A percentile compares a stretch with the other conserved stretches of the same genome.
Evolutionary conservation across 805 yeast species (phyloP).

Genomic region (Pichia membranifaciens): DNA sequence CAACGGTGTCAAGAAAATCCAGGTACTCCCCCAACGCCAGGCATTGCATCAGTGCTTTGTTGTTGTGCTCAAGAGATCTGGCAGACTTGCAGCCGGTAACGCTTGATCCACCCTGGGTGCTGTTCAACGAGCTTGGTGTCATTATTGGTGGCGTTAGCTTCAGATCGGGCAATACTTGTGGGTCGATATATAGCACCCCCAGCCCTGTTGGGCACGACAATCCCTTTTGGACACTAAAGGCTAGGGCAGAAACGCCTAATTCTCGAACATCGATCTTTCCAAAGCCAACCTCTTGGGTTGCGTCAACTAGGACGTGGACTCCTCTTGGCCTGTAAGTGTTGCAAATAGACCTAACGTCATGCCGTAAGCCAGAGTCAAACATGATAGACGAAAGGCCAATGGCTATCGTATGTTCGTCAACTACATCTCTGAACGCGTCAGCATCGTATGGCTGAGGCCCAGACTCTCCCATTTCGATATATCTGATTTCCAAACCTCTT

Average conservation of each 20-base stretch:
- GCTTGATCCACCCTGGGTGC: background rate
- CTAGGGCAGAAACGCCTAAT: background rate
- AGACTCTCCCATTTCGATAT: background rate
- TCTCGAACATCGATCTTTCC: conserved; percentile 7
- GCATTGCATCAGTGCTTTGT: conserved; percentile 4
- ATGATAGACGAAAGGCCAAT: conserved; percentile 7
- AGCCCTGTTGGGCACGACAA: too few relatives aligned
- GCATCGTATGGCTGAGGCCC: background rate
- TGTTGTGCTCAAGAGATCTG: conserved; percentile 3
- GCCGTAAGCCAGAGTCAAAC: conserved; percentile 10
- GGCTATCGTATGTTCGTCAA: conserved; percentile 8
- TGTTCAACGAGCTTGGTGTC: background rate
- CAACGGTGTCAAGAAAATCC: background rate
- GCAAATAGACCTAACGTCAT: too few relatives aligned
- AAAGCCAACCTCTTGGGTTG: conserved; percentile 13
- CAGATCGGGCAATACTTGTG: too few relatives aligned
- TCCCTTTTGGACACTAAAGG: background rate
- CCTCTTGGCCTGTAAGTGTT: conserved; percentile 7
- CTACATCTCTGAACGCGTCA: background rate
- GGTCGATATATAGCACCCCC: too few relatives aligned
- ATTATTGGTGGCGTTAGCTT: too few relatives aligned
- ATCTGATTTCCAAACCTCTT: conserved; percentile 4
- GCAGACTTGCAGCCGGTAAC: background rate
- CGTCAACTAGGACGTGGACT: conserved; percentile 10
- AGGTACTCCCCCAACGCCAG: conserved; percentile 2